phyloP scores from a whole-genome alignment of 805 yeast genomes.

The Cyberlindnera nakhonratchasimensis region DNA sequence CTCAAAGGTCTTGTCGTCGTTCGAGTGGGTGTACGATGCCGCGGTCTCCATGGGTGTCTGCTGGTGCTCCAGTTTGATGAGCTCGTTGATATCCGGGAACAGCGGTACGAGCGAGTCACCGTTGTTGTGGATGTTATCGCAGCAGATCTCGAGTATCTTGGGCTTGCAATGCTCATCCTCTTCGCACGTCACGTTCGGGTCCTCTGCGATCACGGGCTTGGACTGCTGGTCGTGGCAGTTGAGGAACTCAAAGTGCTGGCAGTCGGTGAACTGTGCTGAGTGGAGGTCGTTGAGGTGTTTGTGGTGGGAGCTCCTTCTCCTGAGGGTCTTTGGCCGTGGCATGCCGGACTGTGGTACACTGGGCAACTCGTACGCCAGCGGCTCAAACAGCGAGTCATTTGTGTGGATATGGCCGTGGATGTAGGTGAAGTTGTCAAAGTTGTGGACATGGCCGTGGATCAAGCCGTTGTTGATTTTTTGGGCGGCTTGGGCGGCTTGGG shows the following conservation, averaged over 20 bases:
- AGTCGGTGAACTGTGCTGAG: conserved; percentile 29
- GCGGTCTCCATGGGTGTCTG: not conserved
- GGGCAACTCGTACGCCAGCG: not conserved
- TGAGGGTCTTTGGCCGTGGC: not conserved
- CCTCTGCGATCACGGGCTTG: conserved; percentile 18
- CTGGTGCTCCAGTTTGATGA: not conserved
- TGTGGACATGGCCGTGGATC: conserved; percentile 68
- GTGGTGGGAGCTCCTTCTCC: conserved; percentile 14
- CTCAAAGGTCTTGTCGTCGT: conserved; percentile 18
- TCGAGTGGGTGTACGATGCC: not conserved
- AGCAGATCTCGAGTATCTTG: conserved; percentile 39
- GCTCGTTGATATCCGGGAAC: conserved; percentile 3
- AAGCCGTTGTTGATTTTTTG: conserved; percentile 41
- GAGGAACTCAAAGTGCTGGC: conserved; percentile 41
- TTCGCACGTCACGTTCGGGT: conserved; percentile 19
- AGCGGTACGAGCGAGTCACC: conserved; percentile 5
- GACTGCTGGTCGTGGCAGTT: conserved; percentile 33
- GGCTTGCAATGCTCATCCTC: conserved; percentile 34
- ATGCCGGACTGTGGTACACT: not conserved
- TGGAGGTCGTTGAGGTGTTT: conserved; percentile 22
- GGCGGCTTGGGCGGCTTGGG: too few relatives aligned
- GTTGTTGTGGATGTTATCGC: conserved; percentile 33
- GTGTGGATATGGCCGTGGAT: conserved; percentile 68
- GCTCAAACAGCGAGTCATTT: conserved; percentile 16
- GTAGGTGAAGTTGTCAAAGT: conserved; percentile 56